Evolutionary conservation across 169 alveolate genomes (phyloP).

Genomic region (Plasmodium inui): DNA sequence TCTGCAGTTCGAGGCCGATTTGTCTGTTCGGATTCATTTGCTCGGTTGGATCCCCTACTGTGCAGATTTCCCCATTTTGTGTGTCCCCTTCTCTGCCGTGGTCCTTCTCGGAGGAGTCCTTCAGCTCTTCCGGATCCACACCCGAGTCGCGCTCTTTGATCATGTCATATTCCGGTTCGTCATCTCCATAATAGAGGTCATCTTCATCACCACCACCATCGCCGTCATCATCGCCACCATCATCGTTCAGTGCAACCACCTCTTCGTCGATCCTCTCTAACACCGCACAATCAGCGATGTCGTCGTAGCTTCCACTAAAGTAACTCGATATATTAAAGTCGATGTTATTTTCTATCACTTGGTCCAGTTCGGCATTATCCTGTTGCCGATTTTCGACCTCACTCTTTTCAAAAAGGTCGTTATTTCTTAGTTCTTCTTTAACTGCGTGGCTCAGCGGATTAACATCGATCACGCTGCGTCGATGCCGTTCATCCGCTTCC

Average conservation of each 20-base stretch:
- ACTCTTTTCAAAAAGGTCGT: neutral
- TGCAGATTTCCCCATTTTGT: neutral
- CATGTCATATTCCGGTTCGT: neutral
- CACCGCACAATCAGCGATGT: neutral
- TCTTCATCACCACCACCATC: no score
- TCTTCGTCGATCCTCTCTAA: neutral
- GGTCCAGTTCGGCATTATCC: slow-evolving; percentile 42
- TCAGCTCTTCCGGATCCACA: neutral
- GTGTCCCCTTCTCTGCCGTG: neutral
- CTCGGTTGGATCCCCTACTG: neutral
- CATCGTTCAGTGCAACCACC: neutral
- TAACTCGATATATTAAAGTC: slow-evolving; percentile 60
- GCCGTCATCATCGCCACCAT: neutral
- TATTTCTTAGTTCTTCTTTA: neutral
- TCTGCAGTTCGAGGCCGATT: neutral
- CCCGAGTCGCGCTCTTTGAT: neutral
- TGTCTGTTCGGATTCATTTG: neutral
- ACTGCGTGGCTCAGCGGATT: neutral
- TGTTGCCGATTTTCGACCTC: neutral
- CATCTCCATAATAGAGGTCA: no score
- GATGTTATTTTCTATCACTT: slow-evolving; percentile 64
- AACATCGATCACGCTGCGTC: neutral
- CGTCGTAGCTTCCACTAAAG: slow-evolving; percentile 69
- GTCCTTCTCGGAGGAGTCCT: neutral
- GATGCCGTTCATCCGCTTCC: neutral